Conservation (phyloP, 1,139 yeast genomes). For the Nakaseomyces glabratus region DNA sequence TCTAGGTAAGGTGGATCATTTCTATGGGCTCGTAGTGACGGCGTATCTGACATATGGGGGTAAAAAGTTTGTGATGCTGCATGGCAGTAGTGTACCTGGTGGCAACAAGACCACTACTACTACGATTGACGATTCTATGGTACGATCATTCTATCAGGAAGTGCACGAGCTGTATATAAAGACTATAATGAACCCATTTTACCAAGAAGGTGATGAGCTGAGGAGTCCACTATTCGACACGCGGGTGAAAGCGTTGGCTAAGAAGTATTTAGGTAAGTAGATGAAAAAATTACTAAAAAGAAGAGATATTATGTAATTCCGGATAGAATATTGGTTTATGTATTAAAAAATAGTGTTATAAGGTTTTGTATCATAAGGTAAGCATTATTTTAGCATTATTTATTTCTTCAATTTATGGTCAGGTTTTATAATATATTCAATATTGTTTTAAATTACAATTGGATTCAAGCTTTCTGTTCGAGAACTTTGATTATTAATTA, state of each 20-base stretch:
- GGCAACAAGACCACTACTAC: constrained; percentile 16
- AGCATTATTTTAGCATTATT: too few species aligned
- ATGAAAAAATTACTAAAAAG: background rate
- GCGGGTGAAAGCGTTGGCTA: constrained; percentile 61
- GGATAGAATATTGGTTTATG: too few species aligned
- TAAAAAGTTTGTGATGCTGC: constrained; percentile 69
- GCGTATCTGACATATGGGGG: constrained; percentile 87
- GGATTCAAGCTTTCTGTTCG: too few species aligned
- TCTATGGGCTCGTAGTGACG: constrained; percentile 70
- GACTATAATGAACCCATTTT: constrained; percentile 79
- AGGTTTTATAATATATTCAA: too few species aligned
- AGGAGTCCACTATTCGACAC: constrained; percentile 68
- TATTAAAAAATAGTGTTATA: too few species aligned
- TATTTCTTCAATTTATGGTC: too few species aligned
- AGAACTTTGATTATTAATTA: too few species aligned
- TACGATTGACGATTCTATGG: constrained; percentile 55
- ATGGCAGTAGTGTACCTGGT: constrained; percentile 40
- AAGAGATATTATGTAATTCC: too few species aligned
- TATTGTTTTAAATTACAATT: too few species aligned
- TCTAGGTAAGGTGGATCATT: constrained; percentile 73
- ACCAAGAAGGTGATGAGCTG: constrained; percentile 66
- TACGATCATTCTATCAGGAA: constrained; percentile 76
- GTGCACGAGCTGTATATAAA: constrained; percentile 83
- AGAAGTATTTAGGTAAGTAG: constrained; percentile 76
- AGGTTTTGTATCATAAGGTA: too few species aligned